Evolutionary conservation across 2,329 filamentous ascomycete species (phyloP).

Genomic region (Calonectria leucothoes): DNA sequence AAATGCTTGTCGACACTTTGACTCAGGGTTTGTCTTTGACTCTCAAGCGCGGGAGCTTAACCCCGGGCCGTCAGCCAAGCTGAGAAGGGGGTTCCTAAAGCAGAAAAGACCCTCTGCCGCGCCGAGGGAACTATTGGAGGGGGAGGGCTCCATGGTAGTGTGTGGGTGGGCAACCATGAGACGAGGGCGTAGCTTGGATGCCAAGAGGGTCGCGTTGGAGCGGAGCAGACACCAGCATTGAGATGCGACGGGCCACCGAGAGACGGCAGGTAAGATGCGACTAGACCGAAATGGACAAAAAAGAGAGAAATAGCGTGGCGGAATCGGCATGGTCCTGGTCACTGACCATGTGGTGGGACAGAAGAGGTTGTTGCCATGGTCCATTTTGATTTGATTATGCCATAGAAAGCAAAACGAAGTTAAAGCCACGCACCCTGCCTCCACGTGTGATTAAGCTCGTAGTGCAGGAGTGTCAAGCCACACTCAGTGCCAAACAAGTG

Average conservation of each 20-base stretch:
- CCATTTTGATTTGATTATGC: not conserved
- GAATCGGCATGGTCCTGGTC: not conserved
- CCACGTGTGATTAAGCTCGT: slow-evolving; percentile 18
- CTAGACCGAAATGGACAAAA: slow-evolving; percentile 9
- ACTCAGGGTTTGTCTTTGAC: not conserved
- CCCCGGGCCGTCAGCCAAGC: slow-evolving; percentile 15
- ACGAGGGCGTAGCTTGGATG: slow-evolving; percentile 12
- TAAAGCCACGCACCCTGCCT: not conserved
- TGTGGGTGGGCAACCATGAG: slow-evolving; percentile 23
- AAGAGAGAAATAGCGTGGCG: not conserved
- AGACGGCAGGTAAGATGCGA: not conserved
- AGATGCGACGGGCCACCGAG: not conserved
- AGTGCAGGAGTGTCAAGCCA: not conserved
- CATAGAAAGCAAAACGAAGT: not conserved
- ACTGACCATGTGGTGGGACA: not conserved
- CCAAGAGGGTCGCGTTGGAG: slow-evolving; percentile 3
- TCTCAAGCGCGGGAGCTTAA: slow-evolving; percentile 15
- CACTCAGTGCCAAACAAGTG: not conserved
- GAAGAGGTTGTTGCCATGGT: not conserved
- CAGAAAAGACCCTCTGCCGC: slow-evolving; percentile 8
- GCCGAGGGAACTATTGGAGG: slow-evolving; percentile 21
- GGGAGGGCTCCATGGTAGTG: slow-evolving; percentile 20
- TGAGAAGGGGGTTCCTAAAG: slow-evolving; percentile 20
- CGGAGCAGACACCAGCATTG: slow-evolving; percentile 9
- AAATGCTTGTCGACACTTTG: not conserved